Evolutionary conservation across 768 basidiomycete species (phyloP).

Genomic region (Suillus hirtellus): DNA sequence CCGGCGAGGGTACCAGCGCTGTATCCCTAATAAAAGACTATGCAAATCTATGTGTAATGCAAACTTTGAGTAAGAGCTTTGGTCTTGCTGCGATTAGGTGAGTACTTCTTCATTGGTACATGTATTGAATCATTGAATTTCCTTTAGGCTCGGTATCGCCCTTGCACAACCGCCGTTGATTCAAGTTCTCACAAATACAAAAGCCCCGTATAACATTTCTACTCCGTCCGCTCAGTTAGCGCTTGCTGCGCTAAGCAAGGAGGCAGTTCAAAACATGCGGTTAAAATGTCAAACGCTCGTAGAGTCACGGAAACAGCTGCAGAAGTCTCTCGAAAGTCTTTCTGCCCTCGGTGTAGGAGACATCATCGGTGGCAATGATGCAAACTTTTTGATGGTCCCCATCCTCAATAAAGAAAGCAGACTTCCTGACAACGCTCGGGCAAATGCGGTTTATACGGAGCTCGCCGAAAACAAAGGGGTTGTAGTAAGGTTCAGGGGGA

Average conservation of each 20-base stretch:
- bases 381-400: conserved; percentile 88
- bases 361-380: conserved; percentile 79
- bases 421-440: conserved; percentile 57
- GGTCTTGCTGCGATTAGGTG: conserved; percentile 95
- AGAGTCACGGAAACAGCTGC: conserved; percentile 56
- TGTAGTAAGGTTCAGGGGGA: conserved; percentile 88
- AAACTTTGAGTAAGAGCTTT: conserved; percentile 95
- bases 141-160: conserved; percentile 78
- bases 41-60: conserved; percentile 90
- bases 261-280: conserved; percentile 64
- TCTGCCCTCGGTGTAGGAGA: conserved; percentile 56
- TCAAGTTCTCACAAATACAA: conserved; percentile 90
- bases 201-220: conserved; percentile 97
- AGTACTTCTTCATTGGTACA: conserved; percentile 23
- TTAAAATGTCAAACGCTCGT: conserved; percentile 60
- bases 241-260: conserved; percentile 68
- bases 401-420: conserved; percentile 50
- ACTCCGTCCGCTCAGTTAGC: conserved; percentile 86
- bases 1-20: conserved; percentile 60
- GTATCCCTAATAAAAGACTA: conserved; percentile 75
- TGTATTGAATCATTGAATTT: conserved; percentile 2
- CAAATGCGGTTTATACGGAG: conserved; percentile 67
- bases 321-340: conserved; percentile 49
- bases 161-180: conserved; percentile 88
- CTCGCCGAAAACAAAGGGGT: conserved; percentile 86